Evolutionary conservation across 495 filamentous ascomycete species (phyloP), one percentile per base, ranked within the genome.

Genomic region (Evernia prunastri): DNA sequence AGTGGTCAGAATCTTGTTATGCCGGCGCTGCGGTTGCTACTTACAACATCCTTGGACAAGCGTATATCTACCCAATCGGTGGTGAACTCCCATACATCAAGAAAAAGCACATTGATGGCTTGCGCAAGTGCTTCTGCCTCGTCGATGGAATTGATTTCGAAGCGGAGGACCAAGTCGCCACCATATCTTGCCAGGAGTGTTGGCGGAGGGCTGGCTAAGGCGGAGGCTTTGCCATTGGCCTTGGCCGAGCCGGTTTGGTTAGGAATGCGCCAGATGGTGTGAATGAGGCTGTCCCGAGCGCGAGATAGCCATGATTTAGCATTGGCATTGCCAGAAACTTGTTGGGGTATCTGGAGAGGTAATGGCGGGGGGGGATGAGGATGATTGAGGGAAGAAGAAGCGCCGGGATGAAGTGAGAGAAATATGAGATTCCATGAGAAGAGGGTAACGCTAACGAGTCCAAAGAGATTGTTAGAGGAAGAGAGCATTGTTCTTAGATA

Each of bases 11-110:
- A 10, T 15, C 29, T 42, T 10, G 4, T 37, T 35, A 17, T 42
- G 18, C 7, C 33, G 40, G 47, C 37, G 49, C 10, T 29, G 66
- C 27, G 47, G n/a, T 39, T 29, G n/a, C 35, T 45, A 77, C 82
- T 67, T 73, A 96, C 86, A 63, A 92, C 86, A 67, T 88, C 86
- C 71, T 90, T 83, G 39, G 87, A 78, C 35, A 97, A 72, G 40
- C 92, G 81, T 37, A 97, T 87, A 74, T 98, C 94, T n/a, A 92
- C 90, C 79, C 86, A 93, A 49, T 90, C 80, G 10, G 86, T 79
- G 5, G 86, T 90, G 59, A 89, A 91, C 23, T 87, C 87, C 94
- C 94, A 98, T 5, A 96, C 85, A 72, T 98, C 94, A 11, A 97
- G 75, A 66, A 92, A 84, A 37, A 97, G 81, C 45, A 87, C 84